These are phyloP conservation scores for Candida koratica DNA, from an alignment of 805 yeast genomes.

Conservation along the genomic window DNA sequence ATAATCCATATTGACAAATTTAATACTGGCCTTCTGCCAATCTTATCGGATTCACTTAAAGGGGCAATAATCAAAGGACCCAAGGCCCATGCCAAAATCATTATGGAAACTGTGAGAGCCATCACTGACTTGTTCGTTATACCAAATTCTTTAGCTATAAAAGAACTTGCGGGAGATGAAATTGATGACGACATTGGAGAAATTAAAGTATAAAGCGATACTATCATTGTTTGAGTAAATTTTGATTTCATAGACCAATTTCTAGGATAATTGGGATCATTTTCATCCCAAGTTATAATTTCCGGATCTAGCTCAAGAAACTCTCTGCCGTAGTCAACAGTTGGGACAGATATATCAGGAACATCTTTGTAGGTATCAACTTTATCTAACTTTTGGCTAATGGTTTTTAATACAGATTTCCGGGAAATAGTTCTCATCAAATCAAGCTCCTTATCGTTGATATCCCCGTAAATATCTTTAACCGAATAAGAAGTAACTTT, in stretches of 20 bases:
- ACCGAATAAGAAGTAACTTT: conserved; percentile 21
- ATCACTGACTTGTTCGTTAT: conserved; percentile 22
- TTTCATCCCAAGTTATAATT: conserved; percentile 31
- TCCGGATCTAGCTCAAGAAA: conserved; percentile 34
- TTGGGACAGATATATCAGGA: conserved; percentile 21
- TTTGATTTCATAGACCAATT: conserved; percentile 29
- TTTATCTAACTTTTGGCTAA: conserved; percentile 24
- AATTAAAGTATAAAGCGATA: conserved; percentile 33
- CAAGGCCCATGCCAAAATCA: conserved; percentile 37
- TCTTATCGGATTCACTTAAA: conserved; percentile 32
- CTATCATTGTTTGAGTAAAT: conserved; percentile 22
- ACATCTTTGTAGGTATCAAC: conserved; percentile 17
- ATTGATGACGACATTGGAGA: conserved; percentile 42
- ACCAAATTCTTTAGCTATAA: conserved; percentile 27
- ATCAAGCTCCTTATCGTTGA: conserved; percentile 32
- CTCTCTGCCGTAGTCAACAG: conserved; percentile 29
- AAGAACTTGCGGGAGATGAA: conserved; percentile 33
- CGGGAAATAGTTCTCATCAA: conserved; percentile 43
- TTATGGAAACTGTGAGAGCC: conserved; percentile 34
- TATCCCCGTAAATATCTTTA: conserved; percentile 39
- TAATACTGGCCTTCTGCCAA: conserved; percentile 33
- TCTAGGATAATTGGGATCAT: conserved; percentile 33
- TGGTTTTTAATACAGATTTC: conserved; percentile 40
- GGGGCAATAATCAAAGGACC: conserved; percentile 41
- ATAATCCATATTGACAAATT: conserved; percentile 33